Base-by-base conservation (phyloP, 176 grass and related monocot species). In the Bolboschoenus planiculmis region DNA sequence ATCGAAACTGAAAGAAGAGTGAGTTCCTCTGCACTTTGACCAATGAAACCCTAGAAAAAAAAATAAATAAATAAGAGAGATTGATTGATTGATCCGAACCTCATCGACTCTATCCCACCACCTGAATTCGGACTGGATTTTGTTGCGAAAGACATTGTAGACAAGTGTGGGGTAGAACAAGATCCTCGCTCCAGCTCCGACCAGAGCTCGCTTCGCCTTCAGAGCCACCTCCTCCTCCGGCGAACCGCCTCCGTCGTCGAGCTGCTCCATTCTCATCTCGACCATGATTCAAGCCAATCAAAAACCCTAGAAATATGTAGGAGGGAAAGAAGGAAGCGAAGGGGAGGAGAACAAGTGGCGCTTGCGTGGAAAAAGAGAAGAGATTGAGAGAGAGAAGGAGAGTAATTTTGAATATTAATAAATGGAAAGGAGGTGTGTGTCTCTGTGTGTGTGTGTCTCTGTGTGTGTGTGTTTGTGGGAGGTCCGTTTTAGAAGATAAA, bases 51-150 rank as follows among this genome's bases (percentile, higher is more conserved):
- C 40, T 35, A 61, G 23, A 43, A 80, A 73, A 78, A 67, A 47
- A 47, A 47, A 5, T 10, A 51, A 53, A 21, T 7, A 21, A 71
- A 16, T 51, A 65, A 77, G 7, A 24, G 33, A 70, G 53, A 62
- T 14, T 47, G 46, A 72, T 75, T 4, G 40, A 79, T 40, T 33
- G 56, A 58, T 7, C 5, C 36, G 33, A 21, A 99, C 96, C 96
- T 92, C 65, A 81, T 95, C 92, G 47, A 98, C 87, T 85, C 88
- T 74, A 67, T 98, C 96, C 96, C 96, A 98, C 96, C 96, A 98
- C 35, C 92, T 83, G 81, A 98, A 98, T 47, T 95, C 92, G 1
- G 84, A 58, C 79, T 98, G 81, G 50, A 93, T 89, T 20, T 85
- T 93, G 84, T 98, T 95, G 70, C 96, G 89, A 55, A 98, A 48